These are phyloP conservation scores for Phragmites australis DNA, from an alignment of 176 grass and related monocot species.

Conservation along the genomic window DNA sequence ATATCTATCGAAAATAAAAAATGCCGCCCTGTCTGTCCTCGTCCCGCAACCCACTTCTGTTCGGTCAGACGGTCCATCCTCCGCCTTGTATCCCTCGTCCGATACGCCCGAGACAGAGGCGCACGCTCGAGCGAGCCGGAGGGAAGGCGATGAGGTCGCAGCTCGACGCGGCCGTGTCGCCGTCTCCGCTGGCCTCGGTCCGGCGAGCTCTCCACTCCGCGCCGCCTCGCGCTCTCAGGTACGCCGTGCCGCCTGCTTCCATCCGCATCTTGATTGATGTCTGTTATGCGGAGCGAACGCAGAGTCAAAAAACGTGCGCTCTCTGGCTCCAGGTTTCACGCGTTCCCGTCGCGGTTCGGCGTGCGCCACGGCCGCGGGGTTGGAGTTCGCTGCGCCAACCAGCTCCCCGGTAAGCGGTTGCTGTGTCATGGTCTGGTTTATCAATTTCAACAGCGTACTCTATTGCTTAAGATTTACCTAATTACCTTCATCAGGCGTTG, in stretches of 20 bases:
- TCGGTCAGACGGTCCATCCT: neutral
- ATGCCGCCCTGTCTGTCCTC: no score
- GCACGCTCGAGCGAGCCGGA: neutral
- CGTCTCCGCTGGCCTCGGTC: constrained; percentile 12
- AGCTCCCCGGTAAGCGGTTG: constrained; percentile 24
- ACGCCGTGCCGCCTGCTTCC: neutral
- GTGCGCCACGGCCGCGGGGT: neutral
- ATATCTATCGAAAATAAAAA: no score
- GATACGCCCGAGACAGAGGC: constrained; percentile 15
- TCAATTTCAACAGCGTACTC: neutral
- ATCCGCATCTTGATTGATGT: neutral
- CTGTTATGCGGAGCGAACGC: neutral
- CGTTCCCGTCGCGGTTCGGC: constrained; percentile 11
- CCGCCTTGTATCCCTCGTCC: neutral
- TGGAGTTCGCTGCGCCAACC: neutral
- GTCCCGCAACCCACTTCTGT: no score
- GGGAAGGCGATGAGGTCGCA: constrained; percentile 45
- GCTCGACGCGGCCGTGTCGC: constrained; percentile 29
- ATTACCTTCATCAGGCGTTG: constrained; percentile 20
- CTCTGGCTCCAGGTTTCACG: constrained; percentile 18
- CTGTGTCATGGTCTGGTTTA: neutral
- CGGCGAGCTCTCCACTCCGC: constrained; percentile 7
- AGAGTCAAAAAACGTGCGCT: neutral
- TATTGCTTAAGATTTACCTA: neutral
- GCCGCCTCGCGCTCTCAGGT: constrained; percentile 35